Percentiles rank a stretch among this genome's conserved stretches.
These are phyloP conservation scores for Chaetomiaceae sp. DNA, from an alignment of 2,329 filamentous ascomycete species.

Conservation along the genomic window DNA sequence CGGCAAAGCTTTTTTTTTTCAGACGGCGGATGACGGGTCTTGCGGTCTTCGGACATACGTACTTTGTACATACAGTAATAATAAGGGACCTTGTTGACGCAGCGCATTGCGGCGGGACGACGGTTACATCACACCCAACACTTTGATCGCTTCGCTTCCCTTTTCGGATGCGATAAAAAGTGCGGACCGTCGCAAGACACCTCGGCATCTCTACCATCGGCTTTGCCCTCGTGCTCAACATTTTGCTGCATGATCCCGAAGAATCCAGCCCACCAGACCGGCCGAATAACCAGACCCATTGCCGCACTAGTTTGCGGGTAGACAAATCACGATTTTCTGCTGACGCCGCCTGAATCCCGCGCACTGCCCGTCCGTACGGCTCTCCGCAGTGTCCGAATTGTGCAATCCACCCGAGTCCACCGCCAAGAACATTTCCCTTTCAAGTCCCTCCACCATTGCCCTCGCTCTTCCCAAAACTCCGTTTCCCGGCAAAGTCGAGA, in stretches of 20 bases:
- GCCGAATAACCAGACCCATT: neutral
- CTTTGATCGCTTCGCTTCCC: neutral
- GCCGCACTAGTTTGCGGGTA: too few relatives aligned
- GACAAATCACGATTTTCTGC: too few relatives aligned
- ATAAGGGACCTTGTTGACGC: neutral
- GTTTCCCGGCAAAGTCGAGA: too few relatives aligned
- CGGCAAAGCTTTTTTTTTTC: neutral
- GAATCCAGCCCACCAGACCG: neutral
- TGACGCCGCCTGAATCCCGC: too few relatives aligned
- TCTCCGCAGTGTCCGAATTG: conserved; percentile 8
- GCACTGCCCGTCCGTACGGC: too few relatives aligned
- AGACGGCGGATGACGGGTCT: too few relatives aligned
- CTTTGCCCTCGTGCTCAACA: conserved; percentile 3
- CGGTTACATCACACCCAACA: too few relatives aligned
- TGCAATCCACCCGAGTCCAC: conserved; percentile 9
- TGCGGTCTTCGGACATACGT: too few relatives aligned
- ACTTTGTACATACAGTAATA: too few relatives aligned
- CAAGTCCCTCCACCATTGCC: conserved; percentile 3
- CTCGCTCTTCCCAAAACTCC: conserved; percentile 3
- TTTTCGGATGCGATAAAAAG: neutral
- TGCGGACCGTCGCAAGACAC: neutral
- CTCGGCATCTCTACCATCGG: neutral
- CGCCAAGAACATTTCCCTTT: conserved; percentile 23
- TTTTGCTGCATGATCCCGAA: neutral
- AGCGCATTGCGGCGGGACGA: neutral